These are phyloP conservation scores for Luzula sylvatica DNA, from an alignment of 176 grass and related monocot species.

Conservation along the genomic window DNA sequence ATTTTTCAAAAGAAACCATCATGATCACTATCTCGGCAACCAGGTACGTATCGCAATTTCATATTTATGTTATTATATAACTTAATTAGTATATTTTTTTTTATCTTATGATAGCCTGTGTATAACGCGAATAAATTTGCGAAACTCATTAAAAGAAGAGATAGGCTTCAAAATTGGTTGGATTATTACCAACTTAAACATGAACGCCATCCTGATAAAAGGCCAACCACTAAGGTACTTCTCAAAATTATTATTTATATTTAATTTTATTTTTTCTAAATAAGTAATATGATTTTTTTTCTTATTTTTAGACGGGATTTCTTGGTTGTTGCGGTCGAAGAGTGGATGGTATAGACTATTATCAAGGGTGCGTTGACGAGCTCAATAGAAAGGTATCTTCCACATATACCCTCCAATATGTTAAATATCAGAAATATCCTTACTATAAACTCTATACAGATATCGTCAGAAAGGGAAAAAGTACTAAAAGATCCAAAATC, in stretches of 20 bases:
- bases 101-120: conserved; percentile 41
- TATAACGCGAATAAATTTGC: conserved; percentile 92
- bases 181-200: conserved; percentile 88
- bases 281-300: conserved; percentile 11
- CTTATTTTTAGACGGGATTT: conserved; percentile 51
- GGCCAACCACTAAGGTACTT: conserved; percentile 63
- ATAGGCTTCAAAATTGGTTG: conserved; percentile 86
- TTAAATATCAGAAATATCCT: no score
- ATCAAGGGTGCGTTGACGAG: conserved; percentile 40
- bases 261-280: background rate
- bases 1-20: conserved; percentile 86
- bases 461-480: conserved; percentile 60
- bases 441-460: conserved; percentile 18
- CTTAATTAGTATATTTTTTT: background rate
- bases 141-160: conserved; percentile 64
- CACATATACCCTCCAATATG: no score
- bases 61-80: no score
- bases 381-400: conserved; percentile 54
- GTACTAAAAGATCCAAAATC: conserved; percentile 82
- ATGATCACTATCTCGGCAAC: conserved; percentile 87
- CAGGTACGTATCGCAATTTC: no score
- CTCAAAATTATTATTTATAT: background rate
- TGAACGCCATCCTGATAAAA: conserved; percentile 77
- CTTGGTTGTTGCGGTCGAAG: conserved; percentile 59
- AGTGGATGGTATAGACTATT: conserved; percentile 69